Percentiles rank a stretch among this genome's conserved stretches.
Evolutionary conservation across 345 rosid species (phyloP).

Genomic region (Zanthoxylum bungeanum): DNA sequence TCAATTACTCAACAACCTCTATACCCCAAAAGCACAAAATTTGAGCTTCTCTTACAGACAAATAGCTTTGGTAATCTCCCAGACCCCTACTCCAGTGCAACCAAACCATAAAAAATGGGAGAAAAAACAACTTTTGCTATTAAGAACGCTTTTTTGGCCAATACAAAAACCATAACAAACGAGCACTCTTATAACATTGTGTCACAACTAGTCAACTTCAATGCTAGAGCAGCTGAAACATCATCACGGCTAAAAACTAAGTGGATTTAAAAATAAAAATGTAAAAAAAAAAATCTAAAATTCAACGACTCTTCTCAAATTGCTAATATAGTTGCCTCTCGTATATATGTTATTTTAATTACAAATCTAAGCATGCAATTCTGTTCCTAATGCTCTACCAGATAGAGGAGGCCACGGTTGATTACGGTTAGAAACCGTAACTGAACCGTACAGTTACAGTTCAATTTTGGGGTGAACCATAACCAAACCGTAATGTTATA

Average conservation of each 20-base stretch:
- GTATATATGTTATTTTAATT: neutral
- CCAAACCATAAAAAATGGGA: neutral
- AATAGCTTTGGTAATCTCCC: too few relatives aligned
- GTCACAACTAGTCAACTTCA: neutral
- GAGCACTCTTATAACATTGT: neutral
- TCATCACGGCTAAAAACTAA: neutral
- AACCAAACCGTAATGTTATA: too few relatives aligned
- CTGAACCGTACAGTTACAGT: too few relatives aligned
- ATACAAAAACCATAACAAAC: too few relatives aligned
- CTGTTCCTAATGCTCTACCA: neutral
- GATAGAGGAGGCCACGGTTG: too few relatives aligned
- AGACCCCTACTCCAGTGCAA: neutral
- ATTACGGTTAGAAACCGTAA: too few relatives aligned
- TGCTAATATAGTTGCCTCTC: neutral
- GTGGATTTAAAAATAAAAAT: neutral
- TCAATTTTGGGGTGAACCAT: too few relatives aligned
- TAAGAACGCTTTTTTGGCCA: too few relatives aligned
- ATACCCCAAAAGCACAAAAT: neutral
- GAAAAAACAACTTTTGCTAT: too few relatives aligned
- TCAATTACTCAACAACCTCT: too few relatives aligned
- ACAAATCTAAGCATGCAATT: neutral
- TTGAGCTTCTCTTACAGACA: neutral
- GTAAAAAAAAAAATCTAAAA: neutral
- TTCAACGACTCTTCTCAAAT: neutral
- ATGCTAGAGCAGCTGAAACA: neutral